phyloP scores from a whole-genome alignment of 768 basidiomycete genomes.

The Crucibulum laeve region DNA sequence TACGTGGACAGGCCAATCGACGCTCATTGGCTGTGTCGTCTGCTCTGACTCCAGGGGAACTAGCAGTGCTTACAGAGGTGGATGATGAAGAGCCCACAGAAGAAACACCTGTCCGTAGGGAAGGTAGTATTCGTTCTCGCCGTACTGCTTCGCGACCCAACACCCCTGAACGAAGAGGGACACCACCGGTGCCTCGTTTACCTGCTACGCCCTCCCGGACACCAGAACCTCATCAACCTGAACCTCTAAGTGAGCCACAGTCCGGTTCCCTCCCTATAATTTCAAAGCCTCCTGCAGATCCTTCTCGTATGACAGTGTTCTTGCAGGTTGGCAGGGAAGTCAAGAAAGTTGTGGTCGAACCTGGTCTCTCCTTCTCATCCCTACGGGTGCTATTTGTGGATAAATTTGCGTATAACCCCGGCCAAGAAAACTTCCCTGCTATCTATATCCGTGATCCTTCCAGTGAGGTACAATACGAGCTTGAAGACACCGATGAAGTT shows the following conservation, averaged over 20 bases:
- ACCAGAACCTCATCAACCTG: conserved; percentile 26
- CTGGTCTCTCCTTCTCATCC: conserved; percentile 64
- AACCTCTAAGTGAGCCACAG: background rate
- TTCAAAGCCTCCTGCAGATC: conserved; percentile 11
- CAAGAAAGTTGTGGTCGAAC: conserved; percentile 77
- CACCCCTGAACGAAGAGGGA: conserved; percentile 32
- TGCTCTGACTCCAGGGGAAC: conserved; percentile 63
- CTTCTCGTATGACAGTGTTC: conserved; percentile 66
- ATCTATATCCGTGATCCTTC: conserved; percentile 93
- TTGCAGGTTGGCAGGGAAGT: conserved; percentile 88
- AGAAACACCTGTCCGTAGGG: conserved; percentile 15
- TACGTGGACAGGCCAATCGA: conserved; percentile 52
- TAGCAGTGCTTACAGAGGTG: conserved; percentile 71
- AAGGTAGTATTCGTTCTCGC: conserved; percentile 20
- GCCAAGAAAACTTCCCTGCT: conserved; percentile 88
- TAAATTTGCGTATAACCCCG: conserved; percentile 91
- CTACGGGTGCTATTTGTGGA: conserved; percentile 90
- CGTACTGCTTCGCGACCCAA: conserved; percentile 24
- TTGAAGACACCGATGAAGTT: conserved; percentile 93
- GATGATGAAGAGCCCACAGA: conserved; percentile 53
- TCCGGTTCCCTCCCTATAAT: background rate
- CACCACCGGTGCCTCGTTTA: conserved; percentile 43
- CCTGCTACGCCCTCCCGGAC: conserved; percentile 39
- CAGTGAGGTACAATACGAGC: conserved; percentile 91
- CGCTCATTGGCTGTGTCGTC: conserved; percentile 63